phyloP scores from a whole-genome alignment of 2,329 filamentous ascomycete species.

The Sporothrix luriei region DNA sequence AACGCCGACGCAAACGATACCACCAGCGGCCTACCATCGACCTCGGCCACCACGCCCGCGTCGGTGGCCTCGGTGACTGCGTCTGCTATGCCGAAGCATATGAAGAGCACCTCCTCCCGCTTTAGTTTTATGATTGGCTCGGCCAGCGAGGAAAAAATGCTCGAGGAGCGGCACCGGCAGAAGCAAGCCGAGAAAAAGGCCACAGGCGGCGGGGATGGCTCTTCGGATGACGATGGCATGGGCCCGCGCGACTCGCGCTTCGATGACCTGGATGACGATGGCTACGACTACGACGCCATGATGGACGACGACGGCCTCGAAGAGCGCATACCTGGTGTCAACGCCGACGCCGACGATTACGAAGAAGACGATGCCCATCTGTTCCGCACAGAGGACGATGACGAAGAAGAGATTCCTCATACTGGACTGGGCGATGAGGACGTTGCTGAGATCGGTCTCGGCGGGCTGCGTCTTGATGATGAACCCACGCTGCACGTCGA shows the following conservation, averaged over 20 bases:
- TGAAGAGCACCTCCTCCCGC: slow-evolving; percentile 75
- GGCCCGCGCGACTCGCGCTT: slow-evolving; percentile 55
- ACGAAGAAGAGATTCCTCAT: slow-evolving; percentile 55
- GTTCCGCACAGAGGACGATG: slow-evolving; percentile 38
- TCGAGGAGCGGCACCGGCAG: slow-evolving; percentile 73
- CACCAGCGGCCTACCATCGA: not conserved
- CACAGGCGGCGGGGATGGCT: slow-evolving; percentile 36
- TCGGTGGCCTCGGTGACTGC: slow-evolving; percentile 50
- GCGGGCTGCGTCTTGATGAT: slow-evolving; percentile 14
- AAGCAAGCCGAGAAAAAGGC: slow-evolving; percentile 64
- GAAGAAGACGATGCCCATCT: slow-evolving; percentile 51
- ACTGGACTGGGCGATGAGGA: not conserved
- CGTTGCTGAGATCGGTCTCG: not conserved
- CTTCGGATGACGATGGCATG: slow-evolving; percentile 39
- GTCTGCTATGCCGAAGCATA: slow-evolving; percentile 57
- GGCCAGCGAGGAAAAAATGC: slow-evolving; percentile 66
- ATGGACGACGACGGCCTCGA: slow-evolving; percentile 67
- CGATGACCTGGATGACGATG: slow-evolving; percentile 65
- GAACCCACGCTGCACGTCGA: slow-evolving; percentile 33
- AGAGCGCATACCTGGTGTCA: slow-evolving; percentile 64
- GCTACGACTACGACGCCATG: slow-evolving; percentile 64
- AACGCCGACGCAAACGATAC: not conserved
- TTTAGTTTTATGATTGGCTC: slow-evolving; percentile 80
- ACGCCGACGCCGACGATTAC: slow-evolving; percentile 45
- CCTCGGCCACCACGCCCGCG: slow-evolving; percentile 28